A percentile compares a stretch with the other conserved stretches of the same genome.
Evolutionary conservation across 495 filamentous ascomycete species (phyloP).

Genomic region (Aspergillus sparsus): DNA sequence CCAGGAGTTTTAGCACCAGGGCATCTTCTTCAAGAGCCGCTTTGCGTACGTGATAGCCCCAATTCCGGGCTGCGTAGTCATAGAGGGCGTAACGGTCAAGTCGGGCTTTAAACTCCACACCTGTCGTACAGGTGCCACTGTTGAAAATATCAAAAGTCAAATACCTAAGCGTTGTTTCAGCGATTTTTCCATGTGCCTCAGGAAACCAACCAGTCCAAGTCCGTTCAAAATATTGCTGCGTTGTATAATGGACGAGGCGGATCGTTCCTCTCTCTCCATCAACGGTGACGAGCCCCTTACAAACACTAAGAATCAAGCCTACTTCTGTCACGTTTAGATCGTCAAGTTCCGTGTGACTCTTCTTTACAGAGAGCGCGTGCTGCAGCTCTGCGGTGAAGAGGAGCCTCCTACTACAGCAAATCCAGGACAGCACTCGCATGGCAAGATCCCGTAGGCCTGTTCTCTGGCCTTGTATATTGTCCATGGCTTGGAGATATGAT

Average conservation of each 20-base stretch:
- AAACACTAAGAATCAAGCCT: conserved; percentile 30
- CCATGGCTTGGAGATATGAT: conserved; percentile 41
- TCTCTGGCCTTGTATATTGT: conserved; percentile 38
- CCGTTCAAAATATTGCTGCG: conserved; percentile 36
- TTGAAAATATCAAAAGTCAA: conserved; percentile 28
- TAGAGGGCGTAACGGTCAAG: conserved; percentile 28
- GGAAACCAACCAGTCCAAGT: conserved; percentile 28
- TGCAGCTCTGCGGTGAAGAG: conserved; percentile 35
- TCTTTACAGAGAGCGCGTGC: conserved; percentile 40
- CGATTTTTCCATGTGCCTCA: conserved; percentile 30
- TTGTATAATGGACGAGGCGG: conserved; percentile 33
- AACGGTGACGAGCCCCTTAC: conserved; percentile 37
- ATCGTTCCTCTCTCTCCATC: conserved; percentile 35
- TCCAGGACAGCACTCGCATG: conserved; percentile 24
- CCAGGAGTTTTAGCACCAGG: conserved; percentile 21
- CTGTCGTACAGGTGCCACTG: neutral
- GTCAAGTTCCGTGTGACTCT: conserved; percentile 24
- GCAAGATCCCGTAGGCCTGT: conserved; percentile 30
- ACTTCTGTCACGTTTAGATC: conserved; percentile 16
- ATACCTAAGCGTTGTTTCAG: conserved; percentile 31
- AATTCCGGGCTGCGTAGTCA: conserved; percentile 34
- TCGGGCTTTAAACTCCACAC: conserved; percentile 25
- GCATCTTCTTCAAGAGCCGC: conserved; percentile 8
- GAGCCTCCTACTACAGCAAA: conserved; percentile 26
- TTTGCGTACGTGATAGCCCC: conserved; percentile 30